A percentile compares a stretch with the other conserved stretches of the same genome.
Conservation (phyloP, 306 rosid species). For the Citrullus colocynthis region DNA sequence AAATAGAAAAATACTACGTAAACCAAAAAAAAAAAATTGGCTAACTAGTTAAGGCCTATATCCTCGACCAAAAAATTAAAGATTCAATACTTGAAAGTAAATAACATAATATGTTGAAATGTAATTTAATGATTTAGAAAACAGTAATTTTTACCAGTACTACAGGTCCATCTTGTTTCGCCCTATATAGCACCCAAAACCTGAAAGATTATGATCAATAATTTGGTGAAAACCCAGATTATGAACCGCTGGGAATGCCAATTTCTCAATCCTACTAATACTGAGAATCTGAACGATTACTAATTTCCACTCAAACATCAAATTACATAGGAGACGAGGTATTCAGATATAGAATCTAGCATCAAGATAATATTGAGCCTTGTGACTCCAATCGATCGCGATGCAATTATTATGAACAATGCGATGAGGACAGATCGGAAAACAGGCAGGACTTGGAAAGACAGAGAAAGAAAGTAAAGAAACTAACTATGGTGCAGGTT, state of each 20-base stretch:
- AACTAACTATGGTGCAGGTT: not conserved
- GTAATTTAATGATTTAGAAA: not conserved
- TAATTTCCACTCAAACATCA: not conserved
- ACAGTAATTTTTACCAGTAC: constrained; percentile 43
- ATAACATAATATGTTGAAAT: not conserved
- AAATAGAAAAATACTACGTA: not conserved
- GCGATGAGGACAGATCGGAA: constrained; percentile 4
- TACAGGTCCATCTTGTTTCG: constrained; percentile 94
- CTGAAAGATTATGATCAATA: constrained; percentile 19
- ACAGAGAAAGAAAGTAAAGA: not conserved
- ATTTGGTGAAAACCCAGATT: not conserved
- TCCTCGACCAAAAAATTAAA: not conserved
- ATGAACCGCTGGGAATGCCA: not conserved
- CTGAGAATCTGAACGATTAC: not conserved
- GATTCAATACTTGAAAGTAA: too few relatives aligned
- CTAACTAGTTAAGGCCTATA: too few relatives aligned
- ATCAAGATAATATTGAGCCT: too few relatives aligned
- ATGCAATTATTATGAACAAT: not conserved
- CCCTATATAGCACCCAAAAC: constrained; percentile 93
- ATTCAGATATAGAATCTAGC: too few relatives aligned
- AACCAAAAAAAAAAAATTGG: too few relatives aligned
- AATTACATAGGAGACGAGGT: not conserved
- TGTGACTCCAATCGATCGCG: not conserved
- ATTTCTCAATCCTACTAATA: not conserved
- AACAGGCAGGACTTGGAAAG: not conserved